These are phyloP conservation scores for Goffeauzyma gilvescens DNA, from an alignment of 768 basidiomycete genomes.

Conservation along the genomic window DNA sequence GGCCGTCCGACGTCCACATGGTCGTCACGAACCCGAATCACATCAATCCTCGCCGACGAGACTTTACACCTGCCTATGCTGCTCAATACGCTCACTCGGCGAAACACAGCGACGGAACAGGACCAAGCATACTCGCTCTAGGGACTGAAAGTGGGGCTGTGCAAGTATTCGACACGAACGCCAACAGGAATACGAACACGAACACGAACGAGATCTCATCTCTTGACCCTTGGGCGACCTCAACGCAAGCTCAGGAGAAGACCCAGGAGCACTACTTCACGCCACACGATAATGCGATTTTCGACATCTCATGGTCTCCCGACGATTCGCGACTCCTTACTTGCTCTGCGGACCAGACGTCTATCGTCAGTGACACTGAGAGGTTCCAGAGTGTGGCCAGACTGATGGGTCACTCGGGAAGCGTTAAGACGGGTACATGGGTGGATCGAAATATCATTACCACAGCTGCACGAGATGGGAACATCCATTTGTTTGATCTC, in stretches of 20 bases:
- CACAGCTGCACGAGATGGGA: conserved; percentile 26
- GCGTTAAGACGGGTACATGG: conserved; percentile 24
- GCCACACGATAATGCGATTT: conserved; percentile 26
- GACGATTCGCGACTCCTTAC: conserved; percentile 23
- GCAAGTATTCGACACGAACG: conserved; percentile 1
- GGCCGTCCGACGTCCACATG: not conserved
- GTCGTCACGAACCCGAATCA: conserved; percentile 7
- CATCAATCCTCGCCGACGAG: not conserved
- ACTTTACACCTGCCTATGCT: conserved; percentile 6
- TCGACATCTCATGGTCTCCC: conserved; percentile 26
- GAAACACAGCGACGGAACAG: not conserved
- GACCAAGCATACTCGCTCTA: not conserved
- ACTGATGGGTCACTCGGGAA: conserved; percentile 23
- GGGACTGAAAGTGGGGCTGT: conserved; percentile 4
- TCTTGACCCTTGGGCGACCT: not conserved
- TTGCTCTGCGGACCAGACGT: conserved; percentile 23
- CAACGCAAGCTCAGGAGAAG: not conserved
- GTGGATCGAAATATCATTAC: conserved; percentile 22
- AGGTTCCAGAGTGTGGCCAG: conserved; percentile 9
- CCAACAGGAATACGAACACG: not conserved
- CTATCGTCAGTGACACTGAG: conserved; percentile 5
- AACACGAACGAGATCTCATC: not conserved
- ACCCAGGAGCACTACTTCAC: not conserved
- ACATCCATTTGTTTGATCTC: conserved; percentile 28
- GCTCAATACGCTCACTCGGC: conserved; percentile 8